A percentile compares a stretch with the other conserved stretches of the same genome.
phyloP scores from a whole-genome alignment of 2,329 filamentous ascomycete species.

The Lasiodiplodia citricola region DNA sequence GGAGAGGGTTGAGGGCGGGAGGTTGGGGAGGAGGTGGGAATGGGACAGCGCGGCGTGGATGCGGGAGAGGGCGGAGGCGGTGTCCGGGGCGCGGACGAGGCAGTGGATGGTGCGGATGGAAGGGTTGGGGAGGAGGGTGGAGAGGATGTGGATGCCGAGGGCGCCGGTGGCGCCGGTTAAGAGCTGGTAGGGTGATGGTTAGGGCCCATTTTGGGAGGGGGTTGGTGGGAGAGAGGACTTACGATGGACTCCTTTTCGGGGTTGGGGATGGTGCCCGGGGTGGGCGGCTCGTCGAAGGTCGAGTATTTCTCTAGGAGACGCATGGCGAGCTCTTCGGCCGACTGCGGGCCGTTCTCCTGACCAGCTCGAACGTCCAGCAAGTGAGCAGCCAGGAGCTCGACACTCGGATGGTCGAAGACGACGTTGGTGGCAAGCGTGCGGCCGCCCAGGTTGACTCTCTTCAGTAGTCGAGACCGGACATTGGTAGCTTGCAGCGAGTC shows the following conservation, averaged over 20 bases:
- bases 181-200: slow-evolving; percentile 38
- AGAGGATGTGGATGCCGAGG: slow-evolving; percentile 62
- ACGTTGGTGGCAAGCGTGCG: slow-evolving; percentile 58
- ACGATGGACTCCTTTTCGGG: slow-evolving; percentile 29
- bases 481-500: slow-evolving; percentile 65
- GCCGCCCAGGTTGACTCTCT: slow-evolving; percentile 54
- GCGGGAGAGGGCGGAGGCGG: slow-evolving; percentile 33
- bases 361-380: slow-evolving; percentile 49
- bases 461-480: slow-evolving; percentile 58
- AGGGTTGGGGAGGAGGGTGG: slow-evolving; percentile 32
- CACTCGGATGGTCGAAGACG: slow-evolving; percentile 61
- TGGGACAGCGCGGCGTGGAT: slow-evolving; percentile 39
- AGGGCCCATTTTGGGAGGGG: neutral
- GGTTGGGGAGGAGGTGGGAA: slow-evolving; percentile 43
- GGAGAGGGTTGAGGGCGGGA: slow-evolving; percentile 32
- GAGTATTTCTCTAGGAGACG: slow-evolving; percentile 50
- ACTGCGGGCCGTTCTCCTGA: slow-evolving; percentile 33
- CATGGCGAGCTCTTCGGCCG: slow-evolving; percentile 44
- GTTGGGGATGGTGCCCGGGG: neutral
- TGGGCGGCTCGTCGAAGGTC: slow-evolving; percentile 33
- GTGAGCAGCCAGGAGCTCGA: slow-evolving; percentile 47
- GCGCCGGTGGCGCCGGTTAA: slow-evolving; percentile 70
- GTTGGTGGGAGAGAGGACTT: neutral
- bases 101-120: slow-evolving; percentile 53
- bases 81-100: slow-evolving; percentile 49